Evolutionary conservation across 805 yeast genomes (phyloP).

Genomic region (Candida nemodendra): DNA sequence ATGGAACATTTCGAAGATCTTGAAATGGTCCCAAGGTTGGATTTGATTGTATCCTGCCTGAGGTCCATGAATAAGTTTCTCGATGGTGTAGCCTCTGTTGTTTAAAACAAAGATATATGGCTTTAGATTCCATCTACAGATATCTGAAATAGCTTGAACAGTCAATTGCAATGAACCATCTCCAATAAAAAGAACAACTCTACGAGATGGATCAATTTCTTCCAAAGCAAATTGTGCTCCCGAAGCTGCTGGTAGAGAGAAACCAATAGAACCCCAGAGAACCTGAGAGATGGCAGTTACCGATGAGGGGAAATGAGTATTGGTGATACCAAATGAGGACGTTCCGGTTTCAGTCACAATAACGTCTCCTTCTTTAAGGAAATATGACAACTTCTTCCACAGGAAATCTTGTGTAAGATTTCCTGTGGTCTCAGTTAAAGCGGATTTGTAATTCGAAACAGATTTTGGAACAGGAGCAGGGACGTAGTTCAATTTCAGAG

Average conservation of each 20-base stretch:
- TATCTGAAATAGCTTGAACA: conserved; percentile 69
- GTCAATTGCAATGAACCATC: conserved; percentile 77
- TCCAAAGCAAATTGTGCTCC: conserved; percentile 71
- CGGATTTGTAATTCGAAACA: conserved; percentile 36
- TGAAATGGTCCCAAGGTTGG: conserved; percentile 67
- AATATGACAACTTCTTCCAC: conserved; percentile 63
- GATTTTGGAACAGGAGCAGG: conserved; percentile 57
- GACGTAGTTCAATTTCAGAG: conserved; percentile 37
- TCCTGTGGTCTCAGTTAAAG: conserved; percentile 44
- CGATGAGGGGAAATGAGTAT: conserved; percentile 61
- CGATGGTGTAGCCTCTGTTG: conserved; percentile 75
- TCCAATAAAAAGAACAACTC: conserved; percentile 69
- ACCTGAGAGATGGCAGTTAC: conserved; percentile 70
- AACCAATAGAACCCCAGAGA: conserved; percentile 76
- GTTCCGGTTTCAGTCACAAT: conserved; percentile 75
- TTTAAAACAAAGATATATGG: conserved; percentile 70
- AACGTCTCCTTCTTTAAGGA: conserved; percentile 66
- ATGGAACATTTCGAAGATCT: conserved; percentile 57
- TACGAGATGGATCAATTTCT: conserved; percentile 57
- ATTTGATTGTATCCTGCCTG: conserved; percentile 63
- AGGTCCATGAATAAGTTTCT: conserved; percentile 70
- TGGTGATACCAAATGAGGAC: conserved; percentile 69
- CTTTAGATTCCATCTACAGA: conserved; percentile 62
- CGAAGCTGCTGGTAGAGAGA: conserved; percentile 61
- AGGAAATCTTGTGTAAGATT: conserved; percentile 61